Evolutionary conservation across 108 stramenopile species (phyloP), one percentile per base, ranked within the genome.

Genomic region (Conticribra guillardii): DNA sequence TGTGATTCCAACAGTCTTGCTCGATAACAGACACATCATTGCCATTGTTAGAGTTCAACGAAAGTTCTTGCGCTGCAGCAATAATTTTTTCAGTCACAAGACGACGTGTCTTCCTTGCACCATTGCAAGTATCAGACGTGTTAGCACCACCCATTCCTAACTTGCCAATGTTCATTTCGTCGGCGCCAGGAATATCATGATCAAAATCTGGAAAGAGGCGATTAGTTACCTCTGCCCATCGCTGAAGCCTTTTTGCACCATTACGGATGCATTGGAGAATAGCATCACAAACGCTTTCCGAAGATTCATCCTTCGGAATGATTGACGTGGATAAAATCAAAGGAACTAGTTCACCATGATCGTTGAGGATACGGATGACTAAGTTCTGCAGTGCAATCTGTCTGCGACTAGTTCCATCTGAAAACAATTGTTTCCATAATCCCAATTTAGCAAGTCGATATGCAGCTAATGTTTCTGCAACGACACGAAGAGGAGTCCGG

Each of bases 1-100:
- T 46, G 29, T 66, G 63, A 28, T 73, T 54, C 62, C 53, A 54
- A 27, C 62, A 73, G 28, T 73, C 71, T n/a, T n/a, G n/a, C n/a
- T n/a, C n/a, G n/a, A n/a, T n/a, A n/a, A n/a, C n/a, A n/a, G n/a
- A n/a, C n/a, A n/a, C n/a, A n/a, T n/a, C n/a, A n/a, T n/a, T n/a
- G n/a, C n/a, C n/a, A n/a, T n/a, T n/a, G n/a, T n/a, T n/a, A n/a
- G n/a, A n/a, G n/a, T n/a, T n/a, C n/a, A n/a, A n/a, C n/a, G n/a
- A n/a, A 61, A 73, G 34, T 27, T 73, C 64, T 34, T 34, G 26
- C 18, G 30, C 0, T 4, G 32, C 62, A 64, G 5, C 27, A 16
- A 63, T 54, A 5, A 0, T 47, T 1, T 54, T 24, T 11, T n/a
- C n/a, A n/a, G n/a, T n/a, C n/a, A 37, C 34, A 45, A 72, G 61